These are phyloP conservation scores for Seminavis robusta DNA, from an alignment of 108 stramenopile genomes.

Conservation along the genomic window DNA sequence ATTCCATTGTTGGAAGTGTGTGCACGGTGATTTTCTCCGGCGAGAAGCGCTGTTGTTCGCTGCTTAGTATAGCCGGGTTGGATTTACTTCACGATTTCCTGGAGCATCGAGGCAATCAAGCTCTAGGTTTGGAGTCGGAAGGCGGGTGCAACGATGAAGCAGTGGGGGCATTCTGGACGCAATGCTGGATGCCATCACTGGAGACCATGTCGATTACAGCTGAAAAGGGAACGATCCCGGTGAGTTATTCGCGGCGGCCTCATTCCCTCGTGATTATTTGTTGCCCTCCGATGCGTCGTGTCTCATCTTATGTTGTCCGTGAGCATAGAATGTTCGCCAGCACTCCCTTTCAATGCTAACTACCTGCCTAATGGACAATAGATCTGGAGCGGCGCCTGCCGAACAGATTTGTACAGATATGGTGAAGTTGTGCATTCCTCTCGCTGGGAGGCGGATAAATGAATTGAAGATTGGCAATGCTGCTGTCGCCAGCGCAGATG, in stretches of 20 bases:
- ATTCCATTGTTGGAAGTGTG: conserved; percentile 37
- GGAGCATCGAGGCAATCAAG: conserved; percentile 4
- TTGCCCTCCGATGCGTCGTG: neutral
- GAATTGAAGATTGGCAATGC: conserved; percentile 29
- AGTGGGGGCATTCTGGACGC: conserved; percentile 29
- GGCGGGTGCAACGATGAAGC: conserved; percentile 15
- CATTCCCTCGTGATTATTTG: neutral
- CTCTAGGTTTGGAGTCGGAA: neutral
- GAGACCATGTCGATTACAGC: conserved; percentile 67
- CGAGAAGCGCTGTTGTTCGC: conserved; percentile 59
- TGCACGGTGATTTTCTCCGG: conserved; percentile 57
- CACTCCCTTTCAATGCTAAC: conserved; percentile 81
- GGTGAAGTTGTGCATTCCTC: conserved; percentile 55
- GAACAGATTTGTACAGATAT: conserved; percentile 46
- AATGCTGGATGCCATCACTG: conserved; percentile 56
- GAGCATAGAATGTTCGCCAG: conserved; percentile 62
- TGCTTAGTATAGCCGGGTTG: conserved; percentile 73
- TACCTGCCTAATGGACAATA: conserved; percentile 73
- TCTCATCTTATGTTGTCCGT: conserved; percentile 4
- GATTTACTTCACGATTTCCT: conserved; percentile 67
- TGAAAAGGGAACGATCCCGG: conserved; percentile 51
- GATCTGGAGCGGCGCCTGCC: conserved; percentile 45
- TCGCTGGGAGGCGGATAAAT: conserved; percentile 61
- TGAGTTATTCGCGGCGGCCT: conserved; percentile 25
- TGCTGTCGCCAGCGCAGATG: conserved; percentile 31